A percentile compares a stretch with the other conserved stretches of the same genome.
Conservation (phyloP, 108 stramenopile species). For the Mediolabrus comicus region DNA sequence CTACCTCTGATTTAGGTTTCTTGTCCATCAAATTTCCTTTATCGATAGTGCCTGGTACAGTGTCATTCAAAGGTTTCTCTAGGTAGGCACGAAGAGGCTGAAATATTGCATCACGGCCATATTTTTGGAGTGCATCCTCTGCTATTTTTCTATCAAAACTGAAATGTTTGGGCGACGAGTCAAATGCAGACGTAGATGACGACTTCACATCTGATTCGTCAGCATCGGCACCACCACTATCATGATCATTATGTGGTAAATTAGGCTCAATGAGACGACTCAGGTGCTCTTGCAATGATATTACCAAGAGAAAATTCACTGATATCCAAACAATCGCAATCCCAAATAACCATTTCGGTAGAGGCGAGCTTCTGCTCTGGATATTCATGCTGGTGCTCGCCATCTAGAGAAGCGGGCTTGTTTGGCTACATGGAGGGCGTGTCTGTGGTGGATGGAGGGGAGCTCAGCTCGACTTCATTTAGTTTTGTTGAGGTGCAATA, state of each 20-base stretch:
- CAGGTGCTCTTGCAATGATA: constrained; percentile 1
- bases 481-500: too few relatives aligned
- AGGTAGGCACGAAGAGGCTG: constrained; percentile 60
- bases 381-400: background rate
- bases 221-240: background rate
- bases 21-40: constrained; percentile 45
- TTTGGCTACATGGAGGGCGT: too few relatives aligned
- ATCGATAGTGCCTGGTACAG: constrained; percentile 47
- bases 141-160: constrained; percentile 18
- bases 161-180: background rate
- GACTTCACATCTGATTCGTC: background rate
- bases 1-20: constrained; percentile 34
- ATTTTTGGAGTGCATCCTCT: constrained; percentile 18
- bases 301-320: background rate
- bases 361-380: background rate
- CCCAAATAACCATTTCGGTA: background rate
- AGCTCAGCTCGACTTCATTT: too few relatives aligned
- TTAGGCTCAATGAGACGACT: background rate
- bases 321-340: background rate
- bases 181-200: background rate
- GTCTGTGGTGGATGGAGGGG: too few relatives aligned
- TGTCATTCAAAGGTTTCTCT: constrained; percentile 56
- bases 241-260: background rate
- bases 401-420: too few relatives aligned
- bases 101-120: constrained; percentile 28